These are phyloP conservation scores for Lachancea sp. DNA, from an alignment of 805 yeast genomes.

Conservation along the genomic window DNA sequence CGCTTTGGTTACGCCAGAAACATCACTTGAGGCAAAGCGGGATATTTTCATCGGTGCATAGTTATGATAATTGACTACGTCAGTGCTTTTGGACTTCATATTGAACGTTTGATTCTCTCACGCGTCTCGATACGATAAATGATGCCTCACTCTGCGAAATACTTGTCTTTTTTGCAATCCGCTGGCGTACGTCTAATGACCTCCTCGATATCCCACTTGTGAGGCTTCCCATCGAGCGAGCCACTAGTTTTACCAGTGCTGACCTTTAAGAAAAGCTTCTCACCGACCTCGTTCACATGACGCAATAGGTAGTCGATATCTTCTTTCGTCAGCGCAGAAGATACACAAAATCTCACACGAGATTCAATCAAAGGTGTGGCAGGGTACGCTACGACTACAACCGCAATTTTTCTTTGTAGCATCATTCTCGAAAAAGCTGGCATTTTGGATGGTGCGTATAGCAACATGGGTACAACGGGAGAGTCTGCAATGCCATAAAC, in stretches of 20 bases:
- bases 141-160: constrained; percentile 24
- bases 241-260: constrained; percentile 73
- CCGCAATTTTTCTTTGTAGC: constrained; percentile 76
- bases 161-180: constrained; percentile 44
- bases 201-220: constrained; percentile 75
- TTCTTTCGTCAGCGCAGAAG: constrained; percentile 86
- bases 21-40: too few relatives aligned
- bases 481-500: constrained; percentile 94
- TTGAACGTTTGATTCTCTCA: too few relatives aligned
- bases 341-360: constrained; percentile 88
- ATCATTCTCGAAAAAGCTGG: constrained; percentile 83
- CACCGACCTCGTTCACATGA: constrained; percentile 73
- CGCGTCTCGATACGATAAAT: too few relatives aligned
- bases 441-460: constrained; percentile 91
- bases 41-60: too few relatives aligned
- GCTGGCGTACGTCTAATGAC: constrained; percentile 66
- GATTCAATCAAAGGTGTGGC: constrained; percentile 90
- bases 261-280: constrained; percentile 63
- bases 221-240: constrained; percentile 52
- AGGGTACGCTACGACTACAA: constrained; percentile 95
- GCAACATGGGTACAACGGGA: constrained; percentile 85
- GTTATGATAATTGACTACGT: too few relatives aligned
- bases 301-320: constrained; percentile 79
- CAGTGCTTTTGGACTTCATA: too few relatives aligned
- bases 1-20: too few relatives aligned